Evolutionary conservation across 73 alveolate genomes (phyloP).

Genomic region (Breviolum minutum): DNA sequence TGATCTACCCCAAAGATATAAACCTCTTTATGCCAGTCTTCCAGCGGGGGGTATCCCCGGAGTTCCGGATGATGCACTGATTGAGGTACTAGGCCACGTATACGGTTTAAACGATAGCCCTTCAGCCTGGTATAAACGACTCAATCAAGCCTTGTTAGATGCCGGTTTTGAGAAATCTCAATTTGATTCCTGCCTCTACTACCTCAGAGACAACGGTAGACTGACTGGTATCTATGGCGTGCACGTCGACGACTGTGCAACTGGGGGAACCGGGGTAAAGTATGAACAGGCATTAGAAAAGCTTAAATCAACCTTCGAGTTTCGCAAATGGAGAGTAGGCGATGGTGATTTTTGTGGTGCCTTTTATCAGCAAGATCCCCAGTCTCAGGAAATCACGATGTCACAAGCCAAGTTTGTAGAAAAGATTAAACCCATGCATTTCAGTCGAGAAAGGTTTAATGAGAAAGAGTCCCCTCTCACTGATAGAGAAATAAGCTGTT

Average conservation of each 20-base stretch:
- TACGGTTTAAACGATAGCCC: conserved; percentile 15
- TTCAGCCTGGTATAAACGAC: background rate
- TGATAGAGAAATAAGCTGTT: background rate
- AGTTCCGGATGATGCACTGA: background rate
- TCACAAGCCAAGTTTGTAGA: background rate
- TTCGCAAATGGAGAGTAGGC: background rate
- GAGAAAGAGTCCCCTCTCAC: background rate
- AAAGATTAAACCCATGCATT: background rate
- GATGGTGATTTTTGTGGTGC: background rate
- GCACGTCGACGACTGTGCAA: too few species aligned
- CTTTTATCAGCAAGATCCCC: background rate
- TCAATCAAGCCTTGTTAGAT: background rate
- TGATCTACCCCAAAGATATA: background rate
- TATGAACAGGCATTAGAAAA: background rate
- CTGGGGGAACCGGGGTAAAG: too few species aligned
- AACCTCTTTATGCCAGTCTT: background rate
- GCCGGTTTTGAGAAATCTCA: background rate
- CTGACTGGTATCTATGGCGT: background rate
- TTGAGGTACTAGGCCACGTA: background rate
- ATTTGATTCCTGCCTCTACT: background rate
- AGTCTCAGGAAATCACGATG: background rate
- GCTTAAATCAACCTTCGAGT: background rate
- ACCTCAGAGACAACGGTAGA: background rate
- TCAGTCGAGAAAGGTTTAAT: background rate
- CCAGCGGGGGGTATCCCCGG: conserved; percentile 10